Evolutionary conservation across 768 basidiomycete species (phyloP).

Genomic region (Cyathus striatus): DNA sequence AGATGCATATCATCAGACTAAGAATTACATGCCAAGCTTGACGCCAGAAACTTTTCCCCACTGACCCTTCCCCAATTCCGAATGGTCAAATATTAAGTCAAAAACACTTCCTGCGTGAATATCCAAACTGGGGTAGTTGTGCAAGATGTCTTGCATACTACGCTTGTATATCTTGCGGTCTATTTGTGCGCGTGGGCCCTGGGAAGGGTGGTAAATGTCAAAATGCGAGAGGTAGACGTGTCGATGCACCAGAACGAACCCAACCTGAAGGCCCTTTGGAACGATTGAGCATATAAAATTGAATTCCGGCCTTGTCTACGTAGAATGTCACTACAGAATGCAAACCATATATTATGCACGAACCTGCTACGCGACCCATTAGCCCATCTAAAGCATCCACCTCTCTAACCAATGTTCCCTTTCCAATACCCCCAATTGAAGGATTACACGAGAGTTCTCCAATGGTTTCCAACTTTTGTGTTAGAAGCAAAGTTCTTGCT

Average conservation of each 20-base stretch:
- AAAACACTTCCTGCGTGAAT: constrained; percentile 72
- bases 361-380: constrained; percentile 80
- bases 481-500: constrained; percentile 75
- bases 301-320: constrained; percentile 81
- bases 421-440: constrained; percentile 88
- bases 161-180: constrained; percentile 80
- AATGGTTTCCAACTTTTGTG: constrained; percentile 76
- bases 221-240: neutral
- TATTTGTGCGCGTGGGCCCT: constrained; percentile 90
- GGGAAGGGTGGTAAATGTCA: constrained; percentile 2
- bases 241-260: constrained; percentile 39
- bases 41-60: constrained; percentile 64
- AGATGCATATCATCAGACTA: neutral
- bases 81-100: constrained; percentile 65
- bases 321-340: neutral
- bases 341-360: constrained; percentile 12
- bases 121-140: constrained; percentile 63
- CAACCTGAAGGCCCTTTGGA: constrained; percentile 89
- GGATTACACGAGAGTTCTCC: constrained; percentile 89
- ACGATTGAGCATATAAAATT: constrained; percentile 81
- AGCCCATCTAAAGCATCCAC: constrained; percentile 88
- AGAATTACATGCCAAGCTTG: constrained; percentile 45
- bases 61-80: constrained; percentile 24
- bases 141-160: constrained; percentile 71
- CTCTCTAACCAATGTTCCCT: constrained; percentile 87